phyloP scores from a whole-genome alignment of 176 grass and related monocot genomes.

The Thinopyrum elongatum region DNA sequence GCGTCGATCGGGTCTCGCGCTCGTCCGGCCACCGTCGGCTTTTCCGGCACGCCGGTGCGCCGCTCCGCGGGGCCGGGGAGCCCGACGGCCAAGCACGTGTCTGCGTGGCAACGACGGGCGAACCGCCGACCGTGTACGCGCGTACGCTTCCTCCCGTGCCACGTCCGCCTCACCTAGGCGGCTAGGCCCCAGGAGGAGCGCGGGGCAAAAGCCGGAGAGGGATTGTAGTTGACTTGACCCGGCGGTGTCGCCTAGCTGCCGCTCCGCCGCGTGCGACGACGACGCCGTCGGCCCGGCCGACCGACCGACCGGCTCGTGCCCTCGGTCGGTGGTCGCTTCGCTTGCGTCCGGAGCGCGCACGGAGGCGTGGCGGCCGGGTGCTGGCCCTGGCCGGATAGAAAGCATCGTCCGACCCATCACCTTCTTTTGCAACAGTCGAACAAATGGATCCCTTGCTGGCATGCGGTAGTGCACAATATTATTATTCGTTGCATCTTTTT shows the following conservation, averaged over 20 bases:
- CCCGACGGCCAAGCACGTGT: not conserved
- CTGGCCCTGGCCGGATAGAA: not conserved
- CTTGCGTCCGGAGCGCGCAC: not conserved
- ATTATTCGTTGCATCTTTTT: not conserved
- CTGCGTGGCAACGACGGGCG: constrained; percentile 13
- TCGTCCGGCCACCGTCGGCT: not conserved
- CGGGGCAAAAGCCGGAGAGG: not conserved
- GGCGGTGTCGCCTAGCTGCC: not conserved
- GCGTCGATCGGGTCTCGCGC: not conserved
- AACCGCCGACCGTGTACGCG: constrained; percentile 3
- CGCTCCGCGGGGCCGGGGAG: not conserved
- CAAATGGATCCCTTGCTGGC: not conserved
- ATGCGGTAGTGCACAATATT: not conserved
- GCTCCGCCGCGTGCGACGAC: not conserved
- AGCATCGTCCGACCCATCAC: not conserved
- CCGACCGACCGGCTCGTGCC: not conserved
- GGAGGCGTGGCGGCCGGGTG: not conserved
- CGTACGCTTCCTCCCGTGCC: not conserved
- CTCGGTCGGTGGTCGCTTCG: not conserved
- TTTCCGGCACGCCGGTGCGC: not conserved
- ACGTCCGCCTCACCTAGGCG: not conserved
- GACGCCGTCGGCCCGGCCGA: constrained; percentile 16
- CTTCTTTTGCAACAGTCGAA: too few species aligned
- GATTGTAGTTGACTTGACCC: not conserved
- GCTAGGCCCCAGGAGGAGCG: not conserved